Base-by-base conservation (phyloP, 1,284 basidiomycete species). In the Boletus chippewaensis region DNA sequence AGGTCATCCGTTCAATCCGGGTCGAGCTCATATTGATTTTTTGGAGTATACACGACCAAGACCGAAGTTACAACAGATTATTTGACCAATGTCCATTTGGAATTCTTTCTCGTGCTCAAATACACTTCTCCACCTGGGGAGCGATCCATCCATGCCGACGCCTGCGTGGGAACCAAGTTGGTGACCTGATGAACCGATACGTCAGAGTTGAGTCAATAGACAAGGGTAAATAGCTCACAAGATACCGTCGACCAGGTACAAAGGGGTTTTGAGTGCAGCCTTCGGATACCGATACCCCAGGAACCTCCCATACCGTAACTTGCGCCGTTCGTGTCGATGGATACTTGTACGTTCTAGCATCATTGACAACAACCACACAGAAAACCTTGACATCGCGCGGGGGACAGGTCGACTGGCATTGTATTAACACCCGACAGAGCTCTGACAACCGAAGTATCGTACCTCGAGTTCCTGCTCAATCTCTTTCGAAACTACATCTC, bases 281-380 rank as follows among this genome's bases (percentile, higher is more conserved):
- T 53, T 86, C 84, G 22, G 71, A 69, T 15, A 75, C 65, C 0
- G 70, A 70, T 20, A 87, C 59, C 9, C 70, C 72, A 5, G 82
- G 69, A 1, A 82, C 83, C 61, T 95, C 90, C 91, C 91, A 95
- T 1, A 93, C 78, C 0, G 87, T 94, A 44, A 96, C 60, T 63
- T 91, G 86, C 0, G 81, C 91, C 1, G 69, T 74, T 15, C 89
- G 78, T 51, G 74, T 72, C 5, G 76, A 71, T 13, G 77, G 76
- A 53, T 74, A 71, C 52, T 74, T 73, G 1, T 61, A 60, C 31
- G 78, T 79, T 26, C 71, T 73, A 6, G 85, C 83, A 64, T 98
- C 95, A 54, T 79, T 72, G 18, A 89, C 78, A 12, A 85, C 72
- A 8, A 95, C 68, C 4, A 96, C 81, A 20, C 92, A 77, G 68